Percentiles rank a stretch among this genome's conserved stretches.
Conservation (phyloP, 2,329 filamentous ascomycete genomes). For the Albifimbria verrucaria region DNA sequence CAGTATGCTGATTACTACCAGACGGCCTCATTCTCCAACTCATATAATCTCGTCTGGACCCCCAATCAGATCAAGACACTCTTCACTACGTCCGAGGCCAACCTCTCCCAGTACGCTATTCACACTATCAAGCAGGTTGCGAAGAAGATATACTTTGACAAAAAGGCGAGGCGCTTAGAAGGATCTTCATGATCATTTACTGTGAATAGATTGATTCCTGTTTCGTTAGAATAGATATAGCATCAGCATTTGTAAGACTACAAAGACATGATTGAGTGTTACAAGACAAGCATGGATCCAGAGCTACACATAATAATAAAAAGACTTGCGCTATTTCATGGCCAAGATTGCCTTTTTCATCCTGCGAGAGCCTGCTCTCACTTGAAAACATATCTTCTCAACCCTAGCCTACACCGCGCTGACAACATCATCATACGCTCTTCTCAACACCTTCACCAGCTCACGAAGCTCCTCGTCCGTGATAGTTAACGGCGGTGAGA, state of each 20-base stretch:
- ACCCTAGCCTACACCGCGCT: no score
- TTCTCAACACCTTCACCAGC: background rate
- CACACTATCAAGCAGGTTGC: conserved; percentile 11
- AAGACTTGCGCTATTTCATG: no score
- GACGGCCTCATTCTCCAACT: conserved; percentile 16
- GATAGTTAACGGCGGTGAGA: conserved; percentile 68
- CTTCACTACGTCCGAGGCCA: conserved; percentile 7
- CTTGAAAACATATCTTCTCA: no score
- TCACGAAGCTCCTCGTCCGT: conserved; percentile 28
- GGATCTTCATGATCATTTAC: no score
- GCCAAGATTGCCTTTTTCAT: no score
- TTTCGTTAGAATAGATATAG: no score
- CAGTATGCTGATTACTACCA: conserved; percentile 3
- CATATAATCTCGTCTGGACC: conserved; percentile 19
- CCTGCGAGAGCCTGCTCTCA: no score
- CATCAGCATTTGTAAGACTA: no score
- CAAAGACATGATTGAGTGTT: no score
- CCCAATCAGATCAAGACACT: conserved; percentile 14
- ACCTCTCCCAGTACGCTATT: conserved; percentile 11
- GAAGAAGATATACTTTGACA: conserved; percentile 10
- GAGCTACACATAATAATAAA: no score
- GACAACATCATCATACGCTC: background rate
- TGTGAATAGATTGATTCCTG: no score
- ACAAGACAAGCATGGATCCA: no score
- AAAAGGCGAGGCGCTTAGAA: conserved; percentile 3